A percentile compares a stretch with the other conserved stretches of the same genome.
phyloP scores from a whole-genome alignment of 371 early-diverging fungal genomes.

The Nematocida sp. region DNA sequence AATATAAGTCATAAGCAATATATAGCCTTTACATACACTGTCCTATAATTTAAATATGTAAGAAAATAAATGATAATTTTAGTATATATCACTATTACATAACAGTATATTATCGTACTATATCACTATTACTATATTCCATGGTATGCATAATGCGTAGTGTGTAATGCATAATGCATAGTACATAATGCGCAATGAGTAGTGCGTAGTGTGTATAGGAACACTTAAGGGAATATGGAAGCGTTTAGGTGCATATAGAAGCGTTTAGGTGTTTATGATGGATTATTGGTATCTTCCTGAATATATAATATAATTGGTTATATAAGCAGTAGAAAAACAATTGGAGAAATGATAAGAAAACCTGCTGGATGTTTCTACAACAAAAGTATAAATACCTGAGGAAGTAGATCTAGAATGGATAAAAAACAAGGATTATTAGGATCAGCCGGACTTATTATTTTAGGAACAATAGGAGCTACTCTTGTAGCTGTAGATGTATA shows the following conservation, averaged over 20 bases:
- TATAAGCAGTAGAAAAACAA: background rate
- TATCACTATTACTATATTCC: too few species aligned
- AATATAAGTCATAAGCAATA: too few species aligned
- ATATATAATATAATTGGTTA: background rate
- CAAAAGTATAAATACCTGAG: conserved; percentile 28
- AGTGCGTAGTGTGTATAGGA: background rate
- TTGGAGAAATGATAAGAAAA: background rate
- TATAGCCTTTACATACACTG: too few species aligned
- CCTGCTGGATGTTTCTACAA: background rate
- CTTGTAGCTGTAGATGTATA: background rate
- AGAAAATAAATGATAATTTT: too few species aligned
- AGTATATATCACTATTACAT: too few species aligned
- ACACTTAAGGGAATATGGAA: background rate
- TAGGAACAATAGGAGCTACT: conserved; percentile 6
- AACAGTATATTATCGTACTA: too few species aligned
- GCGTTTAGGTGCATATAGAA: too few species aligned
- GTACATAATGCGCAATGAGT: background rate
- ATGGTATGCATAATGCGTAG: too few species aligned
- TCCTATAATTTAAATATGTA: too few species aligned
- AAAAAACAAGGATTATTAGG: conserved; percentile 3
- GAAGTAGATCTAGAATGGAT: conserved; percentile 6
- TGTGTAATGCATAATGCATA: too few species aligned
- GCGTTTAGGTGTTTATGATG: too few species aligned
- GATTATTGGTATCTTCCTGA: too few species aligned
- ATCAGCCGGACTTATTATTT: conserved; percentile 5